phyloP scores from a whole-genome alignment of 345 rosid genomes.

The Eucalyptus regnans region DNA sequence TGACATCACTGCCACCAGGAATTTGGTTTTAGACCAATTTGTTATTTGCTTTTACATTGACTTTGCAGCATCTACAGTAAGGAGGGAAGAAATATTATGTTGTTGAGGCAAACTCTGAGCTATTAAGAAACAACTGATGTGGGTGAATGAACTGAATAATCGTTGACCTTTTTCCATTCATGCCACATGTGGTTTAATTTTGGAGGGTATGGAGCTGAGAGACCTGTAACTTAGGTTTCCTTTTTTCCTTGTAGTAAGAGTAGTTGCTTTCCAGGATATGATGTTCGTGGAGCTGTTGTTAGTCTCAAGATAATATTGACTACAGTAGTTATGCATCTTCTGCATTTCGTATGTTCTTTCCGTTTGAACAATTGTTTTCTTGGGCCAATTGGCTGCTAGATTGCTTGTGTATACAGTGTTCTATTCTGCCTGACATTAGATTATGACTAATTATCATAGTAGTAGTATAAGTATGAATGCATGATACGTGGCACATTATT shows the following conservation, averaged over 20 bases:
- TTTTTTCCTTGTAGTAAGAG: neutral
- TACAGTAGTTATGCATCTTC: neutral
- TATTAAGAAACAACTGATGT: neutral
- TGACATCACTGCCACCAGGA: neutral
- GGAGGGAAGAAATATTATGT: neutral
- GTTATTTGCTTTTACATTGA: neutral
- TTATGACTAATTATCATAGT: neutral
- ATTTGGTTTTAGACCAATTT: neutral
- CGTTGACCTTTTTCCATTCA: neutral
- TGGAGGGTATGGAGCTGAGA: neutral
- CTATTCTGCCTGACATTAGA: neutral
- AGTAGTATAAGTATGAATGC: neutral
- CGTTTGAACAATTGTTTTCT: neutral
- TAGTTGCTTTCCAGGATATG: neutral
- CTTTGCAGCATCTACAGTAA: neutral
- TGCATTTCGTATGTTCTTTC: neutral
- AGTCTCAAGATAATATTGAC: neutral
- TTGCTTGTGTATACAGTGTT: neutral
- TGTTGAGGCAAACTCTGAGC: neutral
- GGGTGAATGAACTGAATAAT: neutral
- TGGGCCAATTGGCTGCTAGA: neutral
- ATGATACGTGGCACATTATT: neutral
- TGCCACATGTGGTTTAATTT: neutral
- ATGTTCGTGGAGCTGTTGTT: neutral
- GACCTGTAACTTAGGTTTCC: neutral